These are phyloP conservation scores for Plenodomus biglobosus DNA, from an alignment of 2,329 filamentous ascomycete genomes.

Conservation along the genomic window DNA sequence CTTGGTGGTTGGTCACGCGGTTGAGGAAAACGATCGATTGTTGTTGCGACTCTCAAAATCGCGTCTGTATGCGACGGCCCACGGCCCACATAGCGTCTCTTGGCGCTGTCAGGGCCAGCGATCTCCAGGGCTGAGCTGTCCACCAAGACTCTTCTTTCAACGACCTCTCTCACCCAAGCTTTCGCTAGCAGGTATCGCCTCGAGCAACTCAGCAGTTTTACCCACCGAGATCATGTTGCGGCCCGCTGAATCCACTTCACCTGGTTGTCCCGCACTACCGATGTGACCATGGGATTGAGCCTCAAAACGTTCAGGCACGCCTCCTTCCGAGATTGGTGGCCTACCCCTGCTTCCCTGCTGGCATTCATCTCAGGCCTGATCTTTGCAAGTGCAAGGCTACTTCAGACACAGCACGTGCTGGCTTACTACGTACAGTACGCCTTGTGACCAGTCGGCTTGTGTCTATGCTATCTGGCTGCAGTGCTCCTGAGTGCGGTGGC, in stretches of 20 bases:
- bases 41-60: neutral
- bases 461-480: too few relatives aligned
- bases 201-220: neutral
- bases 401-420: neutral
- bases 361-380: too few relatives aligned
- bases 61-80: slow-evolving; percentile 9
- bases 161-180: neutral
- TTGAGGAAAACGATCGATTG: too few relatives aligned
- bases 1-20: neutral
- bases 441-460: neutral
- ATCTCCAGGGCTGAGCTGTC: slow-evolving; percentile 4
- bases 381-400: neutral
- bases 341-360: neutral
- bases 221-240: neutral
- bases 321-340: neutral
- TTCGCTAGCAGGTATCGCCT: neutral
- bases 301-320: neutral
- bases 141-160: slow-evolving; percentile 13
- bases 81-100: slow-evolving; percentile 18
- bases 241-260: neutral
- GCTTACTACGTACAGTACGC: too few relatives aligned
- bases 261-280: too few relatives aligned
- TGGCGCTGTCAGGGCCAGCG: slow-evolving; percentile 13
- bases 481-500: too few relatives aligned
- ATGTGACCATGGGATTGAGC: neutral